Percentiles rank a stretch among this genome's conserved stretches.
Evolutionary conservation across 441 rosid species (phyloP).

Genomic region (Jatropha podagrica): DNA sequence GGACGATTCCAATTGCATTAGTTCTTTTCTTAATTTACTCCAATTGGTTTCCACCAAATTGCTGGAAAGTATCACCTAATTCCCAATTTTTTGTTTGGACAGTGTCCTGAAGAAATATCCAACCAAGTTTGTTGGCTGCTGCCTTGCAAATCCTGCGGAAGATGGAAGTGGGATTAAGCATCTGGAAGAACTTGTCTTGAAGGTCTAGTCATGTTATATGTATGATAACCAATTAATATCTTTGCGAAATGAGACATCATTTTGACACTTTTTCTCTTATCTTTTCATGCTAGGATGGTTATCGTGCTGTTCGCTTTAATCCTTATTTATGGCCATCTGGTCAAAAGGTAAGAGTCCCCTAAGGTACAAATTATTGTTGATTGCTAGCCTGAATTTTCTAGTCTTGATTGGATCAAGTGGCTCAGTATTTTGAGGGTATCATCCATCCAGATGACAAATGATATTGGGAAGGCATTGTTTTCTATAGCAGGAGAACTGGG

Average conservation of each 20-base stretch:
- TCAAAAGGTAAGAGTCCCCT: constrained; percentile 53
- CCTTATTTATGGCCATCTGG: constrained; percentile 89
- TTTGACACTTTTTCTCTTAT: constrained; percentile 16
- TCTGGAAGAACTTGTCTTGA: constrained; percentile 73
- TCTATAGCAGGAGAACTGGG: constrained; percentile 89
- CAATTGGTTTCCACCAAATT: neutral
- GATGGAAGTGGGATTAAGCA: constrained; percentile 73
- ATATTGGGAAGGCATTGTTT: constrained; percentile 82
- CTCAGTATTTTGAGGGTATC: neutral
- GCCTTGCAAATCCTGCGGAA: constrained; percentile 94
- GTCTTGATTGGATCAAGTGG: neutral
- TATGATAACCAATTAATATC: constrained; percentile 4
- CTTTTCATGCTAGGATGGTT: constrained; percentile 63
- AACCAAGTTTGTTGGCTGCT: constrained; percentile 79
- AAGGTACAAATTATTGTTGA: neutral
- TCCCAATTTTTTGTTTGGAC: constrained; percentile 20
- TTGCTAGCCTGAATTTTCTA: neutral
- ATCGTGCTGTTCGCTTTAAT: constrained; percentile 83
- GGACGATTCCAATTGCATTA: constrained; percentile 9
- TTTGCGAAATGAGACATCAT: constrained; percentile 9
- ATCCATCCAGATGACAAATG: constrained; percentile 71
- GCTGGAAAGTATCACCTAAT: constrained; percentile 9
- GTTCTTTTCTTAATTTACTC: neutral
- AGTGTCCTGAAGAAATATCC: constrained; percentile 80
- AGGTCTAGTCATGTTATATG: constrained; percentile 45